Evolutionary conservation across 1,284 basidiomycete species (phyloP).

Genomic region (Schizophyllum commune): DNA sequence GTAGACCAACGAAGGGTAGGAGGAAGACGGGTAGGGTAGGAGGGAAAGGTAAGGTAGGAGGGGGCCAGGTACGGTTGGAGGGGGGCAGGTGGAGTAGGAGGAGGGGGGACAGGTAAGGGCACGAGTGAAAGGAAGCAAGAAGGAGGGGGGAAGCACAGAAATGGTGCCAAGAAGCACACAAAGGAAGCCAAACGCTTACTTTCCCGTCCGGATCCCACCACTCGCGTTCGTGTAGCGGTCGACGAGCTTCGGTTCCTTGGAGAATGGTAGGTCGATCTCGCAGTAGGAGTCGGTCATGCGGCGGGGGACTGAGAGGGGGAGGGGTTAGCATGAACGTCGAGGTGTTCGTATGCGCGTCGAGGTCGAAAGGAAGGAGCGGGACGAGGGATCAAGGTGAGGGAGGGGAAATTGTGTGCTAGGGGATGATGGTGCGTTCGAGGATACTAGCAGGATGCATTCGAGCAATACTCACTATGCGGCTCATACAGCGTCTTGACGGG

Average conservation of each 20-base stretch:
- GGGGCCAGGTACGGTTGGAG: too few relatives aligned
- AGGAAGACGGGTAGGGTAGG: too few relatives aligned
- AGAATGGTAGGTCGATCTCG: conserved; percentile 57
- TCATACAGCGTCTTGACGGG: neutral
- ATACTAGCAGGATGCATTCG: too few relatives aligned
- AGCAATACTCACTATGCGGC: neutral
- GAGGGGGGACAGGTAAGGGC: neutral
- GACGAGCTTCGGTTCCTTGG: conserved; percentile 44
- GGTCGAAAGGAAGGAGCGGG: too few relatives aligned
- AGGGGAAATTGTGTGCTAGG: too few relatives aligned
- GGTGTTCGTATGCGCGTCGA: conserved; percentile 14
- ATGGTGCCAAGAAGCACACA: neutral
- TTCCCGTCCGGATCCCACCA: conserved; percentile 63
- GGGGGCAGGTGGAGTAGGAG: too few relatives aligned
- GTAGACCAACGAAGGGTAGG: too few relatives aligned
- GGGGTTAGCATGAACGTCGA: conserved; percentile 10
- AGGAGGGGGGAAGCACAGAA: too few relatives aligned
- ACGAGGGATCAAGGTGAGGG: too few relatives aligned
- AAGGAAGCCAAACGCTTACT: conserved; percentile 24
- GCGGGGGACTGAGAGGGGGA: conserved; percentile 29
- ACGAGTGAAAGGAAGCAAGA: too few relatives aligned
- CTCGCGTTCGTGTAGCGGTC: conserved; percentile 65
- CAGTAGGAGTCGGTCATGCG: conserved; percentile 67
- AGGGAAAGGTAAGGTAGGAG: too few relatives aligned
- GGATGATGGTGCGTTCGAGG: too few relatives aligned